These are phyloP conservation scores for Coccomyxa sp. DNA, from an alignment of 139 green algal species.

Conservation along the genomic window DNA sequence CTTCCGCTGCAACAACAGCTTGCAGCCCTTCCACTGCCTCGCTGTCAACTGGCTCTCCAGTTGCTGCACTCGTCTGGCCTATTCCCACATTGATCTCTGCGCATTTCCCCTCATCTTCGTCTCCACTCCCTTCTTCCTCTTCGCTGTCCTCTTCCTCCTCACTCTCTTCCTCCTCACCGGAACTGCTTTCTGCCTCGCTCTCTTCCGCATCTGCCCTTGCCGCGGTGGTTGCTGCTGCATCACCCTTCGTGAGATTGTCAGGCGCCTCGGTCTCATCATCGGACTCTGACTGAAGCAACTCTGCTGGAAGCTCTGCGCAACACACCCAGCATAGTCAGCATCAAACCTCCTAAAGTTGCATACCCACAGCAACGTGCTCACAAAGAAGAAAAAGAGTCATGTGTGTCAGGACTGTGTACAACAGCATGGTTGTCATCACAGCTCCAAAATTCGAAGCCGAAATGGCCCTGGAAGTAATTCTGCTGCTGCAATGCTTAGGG, in stretches of 20 bases:
- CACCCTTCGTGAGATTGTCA: background rate
- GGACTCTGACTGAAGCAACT: background rate
- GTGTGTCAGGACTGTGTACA: too few species aligned
- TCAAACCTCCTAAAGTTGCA: background rate
- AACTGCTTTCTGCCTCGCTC: background rate
- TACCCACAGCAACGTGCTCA: background rate
- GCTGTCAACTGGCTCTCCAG: too few species aligned
- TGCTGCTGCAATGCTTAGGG: background rate
- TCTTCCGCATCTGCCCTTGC: background rate
- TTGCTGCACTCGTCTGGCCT: background rate
- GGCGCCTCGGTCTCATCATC: background rate
- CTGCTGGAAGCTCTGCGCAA: background rate
- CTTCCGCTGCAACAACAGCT: too few species aligned
- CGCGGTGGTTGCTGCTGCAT: background rate
- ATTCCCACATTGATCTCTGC: background rate
- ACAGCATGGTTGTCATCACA: background rate
- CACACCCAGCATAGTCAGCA: background rate
- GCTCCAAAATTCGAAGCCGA: background rate
- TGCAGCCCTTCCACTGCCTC: too few species aligned
- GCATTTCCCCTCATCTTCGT: background rate
- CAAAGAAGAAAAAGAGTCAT: background rate
- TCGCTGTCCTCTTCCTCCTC: background rate
- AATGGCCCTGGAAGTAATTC: background rate
- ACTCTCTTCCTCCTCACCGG: background rate
- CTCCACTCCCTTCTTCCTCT: background rate